Conservation (phyloP, 2,329 filamentous ascomycete species). For the Aspergillus fijiensis region DNA sequence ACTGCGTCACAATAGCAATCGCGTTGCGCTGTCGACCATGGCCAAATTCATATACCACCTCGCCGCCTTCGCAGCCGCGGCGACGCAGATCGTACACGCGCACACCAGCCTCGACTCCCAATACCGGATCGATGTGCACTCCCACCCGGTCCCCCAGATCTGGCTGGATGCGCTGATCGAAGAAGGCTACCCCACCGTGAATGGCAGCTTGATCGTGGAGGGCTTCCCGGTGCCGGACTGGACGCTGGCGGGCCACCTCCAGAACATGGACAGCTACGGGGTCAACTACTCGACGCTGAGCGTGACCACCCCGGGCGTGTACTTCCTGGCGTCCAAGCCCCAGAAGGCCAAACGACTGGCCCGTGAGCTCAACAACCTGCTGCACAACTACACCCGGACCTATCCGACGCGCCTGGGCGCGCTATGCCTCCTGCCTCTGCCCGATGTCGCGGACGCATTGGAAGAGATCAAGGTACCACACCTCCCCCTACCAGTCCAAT, state of each 20-base stretch:
- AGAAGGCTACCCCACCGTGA: neutral
- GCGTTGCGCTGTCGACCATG: too few species aligned
- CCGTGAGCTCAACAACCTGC: neutral
- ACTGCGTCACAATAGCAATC: too few species aligned
- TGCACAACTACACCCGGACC: neutral
- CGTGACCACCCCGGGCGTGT: slow-evolving; percentile 1
- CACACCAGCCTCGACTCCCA: too few species aligned
- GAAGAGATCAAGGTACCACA: neutral
- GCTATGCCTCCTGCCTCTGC: slow-evolving; percentile 3
- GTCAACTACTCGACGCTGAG: slow-evolving; percentile 6
- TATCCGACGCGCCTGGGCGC: slow-evolving; percentile 1
- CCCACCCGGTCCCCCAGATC: slow-evolving; percentile 8
- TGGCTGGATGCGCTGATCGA: neutral
- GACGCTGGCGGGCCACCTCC: neutral
- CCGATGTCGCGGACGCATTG: neutral
- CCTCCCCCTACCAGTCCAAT: too few species aligned
- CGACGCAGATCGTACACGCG: too few species aligned
- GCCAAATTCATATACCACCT: too few species aligned
- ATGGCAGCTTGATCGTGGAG: neutral
- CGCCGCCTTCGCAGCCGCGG: too few species aligned
- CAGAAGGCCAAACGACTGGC: neutral
- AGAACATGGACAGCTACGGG: slow-evolving; percentile 1
- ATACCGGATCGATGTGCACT: slow-evolving; percentile 20
- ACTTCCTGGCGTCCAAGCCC: neutral
- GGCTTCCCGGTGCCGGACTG: slow-evolving; percentile 2